Percentiles rank a stretch among this genome's conserved stretches.
These are phyloP conservation scores for Blastocystis sp. DNA, from an alignment of 352 stramenopile species.

Conservation along the genomic window DNA sequence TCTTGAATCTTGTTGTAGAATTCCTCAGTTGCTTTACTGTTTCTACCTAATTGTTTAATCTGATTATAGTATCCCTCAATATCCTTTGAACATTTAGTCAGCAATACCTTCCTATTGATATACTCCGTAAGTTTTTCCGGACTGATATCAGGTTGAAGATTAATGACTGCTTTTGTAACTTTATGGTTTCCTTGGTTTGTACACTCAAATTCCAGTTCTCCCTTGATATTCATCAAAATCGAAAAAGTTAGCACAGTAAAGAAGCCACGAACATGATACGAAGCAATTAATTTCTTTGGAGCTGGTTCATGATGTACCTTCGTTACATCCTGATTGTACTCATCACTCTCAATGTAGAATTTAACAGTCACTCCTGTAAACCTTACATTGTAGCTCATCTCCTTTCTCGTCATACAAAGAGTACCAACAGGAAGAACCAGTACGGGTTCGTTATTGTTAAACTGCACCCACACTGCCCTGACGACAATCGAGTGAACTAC, in stretches of 20 bases:
- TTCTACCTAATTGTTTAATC: too few species aligned
- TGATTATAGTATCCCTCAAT: too few species aligned
- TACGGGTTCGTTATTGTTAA: neutral
- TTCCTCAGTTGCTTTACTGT: too few species aligned
- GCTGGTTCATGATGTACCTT: too few species aligned
- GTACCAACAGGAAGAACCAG: neutral
- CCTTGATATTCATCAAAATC: neutral
- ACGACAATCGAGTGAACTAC: neutral
- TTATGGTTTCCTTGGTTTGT: neutral
- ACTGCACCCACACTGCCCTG: neutral
- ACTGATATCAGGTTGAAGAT: too few species aligned
- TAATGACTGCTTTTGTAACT: neutral
- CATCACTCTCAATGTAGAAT: neutral
- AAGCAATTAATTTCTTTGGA: neutral
- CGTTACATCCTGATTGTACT: neutral
- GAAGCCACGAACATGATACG: neutral
- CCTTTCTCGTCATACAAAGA: neutral
- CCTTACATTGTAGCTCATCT: neutral
- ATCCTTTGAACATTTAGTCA: too few species aligned
- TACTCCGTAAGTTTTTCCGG: too few species aligned
- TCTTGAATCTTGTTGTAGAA: neutral
- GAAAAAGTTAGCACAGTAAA: neutral
- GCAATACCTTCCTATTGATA: too few species aligned
- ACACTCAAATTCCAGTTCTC: neutral
- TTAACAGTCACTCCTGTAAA: neutral